Base-by-base conservation (phyloP, 2,329 filamentous ascomycete species). In the Erysiphe pulchra region DNA sequence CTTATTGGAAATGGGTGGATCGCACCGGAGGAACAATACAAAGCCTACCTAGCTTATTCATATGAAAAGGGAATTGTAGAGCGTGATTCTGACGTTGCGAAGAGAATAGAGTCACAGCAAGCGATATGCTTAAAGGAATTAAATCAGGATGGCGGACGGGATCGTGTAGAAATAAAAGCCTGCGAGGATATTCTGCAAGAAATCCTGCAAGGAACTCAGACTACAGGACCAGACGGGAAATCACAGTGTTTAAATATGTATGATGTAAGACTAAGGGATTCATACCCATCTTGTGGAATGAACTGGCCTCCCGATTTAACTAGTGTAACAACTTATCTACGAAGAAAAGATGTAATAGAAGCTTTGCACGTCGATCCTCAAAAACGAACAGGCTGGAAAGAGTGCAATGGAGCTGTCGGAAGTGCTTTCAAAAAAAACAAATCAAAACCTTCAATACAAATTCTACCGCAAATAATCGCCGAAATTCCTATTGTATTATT, bases 1-100 rank as follows among this genome's bases (percentile, higher is more conserved):
- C 60, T 98, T 33, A 95, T 99, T 49, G 92, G 92, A 46, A 99
- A 98, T 59, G 90, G 87, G 36, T 99, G 92, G 90, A 87, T 98
- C 45, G 81, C 86, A 2, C 86, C 87, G 1, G 65, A 66, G 8
- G 82, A 94, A 43, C 90, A 99, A 59, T 98, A 95, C 60, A 76
- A 79, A 30, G 69, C 87, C 0, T 94, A 94, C 58, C 65, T 94
- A 10, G 71, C 77, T 30, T 95, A 75, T 55, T 78, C 81, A 39
- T 84, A 90, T 59, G 71, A 86, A 48, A 75, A 76, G 56, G 77
- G 75, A 10, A 60, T 98, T 17, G 62, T 95, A 36, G 58, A 76
- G 51, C 73, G 75, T 54, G 79, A 71, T 24, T 79, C 73, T 2
- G 68, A 77, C 4, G 57, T 64, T 9, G 75, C 76, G 31, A 69